Evolutionary conservation across 2,329 filamentous ascomycete genomes (phyloP), one percentile per base, ranked within the genome.

Genomic region (Colletotrichum caudatum): DNA sequence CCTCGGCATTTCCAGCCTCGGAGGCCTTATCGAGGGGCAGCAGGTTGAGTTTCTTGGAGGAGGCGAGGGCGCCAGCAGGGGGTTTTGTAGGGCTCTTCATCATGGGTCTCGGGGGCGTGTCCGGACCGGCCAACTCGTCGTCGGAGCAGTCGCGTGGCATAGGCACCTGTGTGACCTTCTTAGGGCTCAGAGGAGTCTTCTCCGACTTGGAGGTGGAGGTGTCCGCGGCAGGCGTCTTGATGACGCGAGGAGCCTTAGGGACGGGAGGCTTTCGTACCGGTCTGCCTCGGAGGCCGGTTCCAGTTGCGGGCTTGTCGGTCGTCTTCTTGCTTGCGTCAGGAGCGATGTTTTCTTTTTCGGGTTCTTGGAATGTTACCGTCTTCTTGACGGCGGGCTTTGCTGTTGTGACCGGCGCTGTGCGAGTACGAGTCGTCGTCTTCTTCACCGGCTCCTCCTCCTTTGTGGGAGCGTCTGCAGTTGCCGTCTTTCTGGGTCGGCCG

Each of bases 271-370:
- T 86, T 68, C 88, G 85, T 53, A 89, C 84, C 20, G 88, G 80
- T 46, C 80, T 78, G 66, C 78, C 78, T 51, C 80, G 77, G 50
- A 87, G 78, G 35, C 84, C 82, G 14, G 77, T 73, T 16, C 80
- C 64, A 44, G 77, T 73, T 56, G 80, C 73, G 11, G 73, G 56
- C 59, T 79, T 70, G 14, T 69, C 64, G 23, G 74, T 59, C 5
- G 75, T 77, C 76, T 85, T 85, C 37, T 77, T 73, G 67, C 80
- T 82, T 29, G 78, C 65, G 3, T 78, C 75, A 18, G 87, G 88
- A 26, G 83, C 78, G 48, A 89, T 80, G 74, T 91, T 91, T 77
- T 92, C 90, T 80, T 92, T 91, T 77, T 90, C 89, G 3, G 88
- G 87, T 75, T 89, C 88, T 77, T 90, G 85, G 78, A 91, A 91